Percentiles rank a stretch among this genome's conserved stretches.
Conservation (phyloP, 257 asterid species). For the Ocimum tenuiflorum region DNA sequence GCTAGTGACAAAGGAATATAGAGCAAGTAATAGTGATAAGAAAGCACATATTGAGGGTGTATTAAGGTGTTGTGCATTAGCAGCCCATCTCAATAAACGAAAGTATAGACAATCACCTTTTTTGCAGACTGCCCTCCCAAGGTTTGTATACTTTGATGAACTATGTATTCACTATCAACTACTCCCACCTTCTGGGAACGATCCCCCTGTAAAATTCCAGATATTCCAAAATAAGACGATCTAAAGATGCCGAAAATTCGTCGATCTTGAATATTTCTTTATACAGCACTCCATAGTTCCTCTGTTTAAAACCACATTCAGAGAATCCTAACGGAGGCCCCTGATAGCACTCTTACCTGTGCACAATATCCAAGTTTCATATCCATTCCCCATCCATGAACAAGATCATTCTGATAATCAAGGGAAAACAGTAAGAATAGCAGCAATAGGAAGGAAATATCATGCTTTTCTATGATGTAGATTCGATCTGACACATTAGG, state of each 20-base stretch:
- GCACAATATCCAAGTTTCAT: constrained; percentile 98
- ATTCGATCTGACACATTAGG: neutral
- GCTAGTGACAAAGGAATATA: neutral
- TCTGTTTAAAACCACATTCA: neutral
- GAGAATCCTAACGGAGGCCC: neutral
- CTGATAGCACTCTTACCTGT: constrained; percentile 44
- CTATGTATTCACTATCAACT: constrained; percentile 82
- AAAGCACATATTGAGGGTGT: too few relatives aligned
- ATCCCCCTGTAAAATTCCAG: constrained; percentile 52
- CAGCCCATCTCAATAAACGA: neutral
- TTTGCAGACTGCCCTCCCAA: constrained; percentile 73
- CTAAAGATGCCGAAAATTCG: neutral
- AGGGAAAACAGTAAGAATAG: constrained; percentile 2
- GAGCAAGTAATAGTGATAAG: neutral
- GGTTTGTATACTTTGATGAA: constrained; percentile 97
- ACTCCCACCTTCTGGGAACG: constrained; percentile 86
- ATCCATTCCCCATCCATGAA: constrained; percentile 99
- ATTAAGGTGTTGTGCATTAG: too few relatives aligned
- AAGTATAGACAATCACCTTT: constrained; percentile 36
- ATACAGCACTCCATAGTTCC: neutral
- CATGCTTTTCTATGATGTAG: neutral
- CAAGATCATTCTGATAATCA: constrained; percentile 84
- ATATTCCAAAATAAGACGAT: neutral
- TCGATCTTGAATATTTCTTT: neutral
- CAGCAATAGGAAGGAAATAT: neutral